Conservation (phyloP, 192 early-diverging fungal species). For the Chytriomyces sp. region DNA sequence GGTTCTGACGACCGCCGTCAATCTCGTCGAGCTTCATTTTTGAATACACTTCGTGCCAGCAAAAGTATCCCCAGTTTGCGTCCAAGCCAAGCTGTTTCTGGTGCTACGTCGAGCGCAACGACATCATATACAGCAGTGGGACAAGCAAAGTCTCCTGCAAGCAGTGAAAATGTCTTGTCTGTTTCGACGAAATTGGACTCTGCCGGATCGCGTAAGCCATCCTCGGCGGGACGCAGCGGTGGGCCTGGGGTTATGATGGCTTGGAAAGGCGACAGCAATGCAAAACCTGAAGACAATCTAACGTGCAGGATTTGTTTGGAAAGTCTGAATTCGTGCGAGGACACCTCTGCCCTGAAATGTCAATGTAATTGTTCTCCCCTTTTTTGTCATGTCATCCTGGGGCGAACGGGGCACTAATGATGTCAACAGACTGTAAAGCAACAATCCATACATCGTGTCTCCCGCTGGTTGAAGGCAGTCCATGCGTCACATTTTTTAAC, state of each 20-base stretch:
- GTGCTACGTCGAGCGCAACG: background rate
- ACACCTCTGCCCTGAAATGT: conserved; percentile 38
- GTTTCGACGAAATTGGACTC: background rate
- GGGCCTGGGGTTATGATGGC: conserved; percentile 3
- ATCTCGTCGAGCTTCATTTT: background rate
- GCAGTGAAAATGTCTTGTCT: conserved; percentile 4
- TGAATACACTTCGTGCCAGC: conserved; percentile 7
- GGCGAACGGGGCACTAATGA: background rate
- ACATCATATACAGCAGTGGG: background rate
- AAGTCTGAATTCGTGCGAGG: conserved; percentile 20
- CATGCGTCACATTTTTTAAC: conserved; percentile 69
- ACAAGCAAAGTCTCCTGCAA: conserved; percentile 1
- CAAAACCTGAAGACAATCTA: conserved; percentile 10
- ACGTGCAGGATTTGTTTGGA: conserved; percentile 43
- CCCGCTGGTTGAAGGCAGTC: conserved; percentile 46
- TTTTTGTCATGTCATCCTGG: background rate
- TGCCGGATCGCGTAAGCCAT: background rate
- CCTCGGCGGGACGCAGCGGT: background rate
- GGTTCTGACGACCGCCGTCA: background rate
- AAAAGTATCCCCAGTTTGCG: conserved; percentile 16
- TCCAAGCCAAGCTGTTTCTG: background rate
- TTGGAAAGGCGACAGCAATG: conserved; percentile 34
- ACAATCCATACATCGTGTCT: conserved; percentile 54
- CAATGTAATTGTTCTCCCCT: conserved; percentile 37
- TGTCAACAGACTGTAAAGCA: conserved; percentile 55